Percentiles rank a stretch among this genome's conserved stretches.
These are phyloP conservation scores for Macadamia tetraphylla DNA, from an alignment of 164 flowering plant species.

Conservation along the genomic window DNA sequence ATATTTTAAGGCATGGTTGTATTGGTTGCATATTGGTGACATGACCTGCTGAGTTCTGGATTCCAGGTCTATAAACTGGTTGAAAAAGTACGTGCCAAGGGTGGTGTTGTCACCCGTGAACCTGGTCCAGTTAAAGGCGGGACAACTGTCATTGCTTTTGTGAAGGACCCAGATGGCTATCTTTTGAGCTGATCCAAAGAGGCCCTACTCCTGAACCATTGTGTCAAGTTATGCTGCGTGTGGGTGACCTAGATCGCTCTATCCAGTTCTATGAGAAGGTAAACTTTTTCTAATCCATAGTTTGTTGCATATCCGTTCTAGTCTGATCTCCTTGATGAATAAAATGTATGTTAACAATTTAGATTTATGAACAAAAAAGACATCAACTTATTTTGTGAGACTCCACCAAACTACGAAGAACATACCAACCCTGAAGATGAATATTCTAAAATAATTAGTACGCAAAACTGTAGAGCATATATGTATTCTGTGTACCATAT, in stretches of 20 bases:
- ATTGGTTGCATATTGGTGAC: background rate
- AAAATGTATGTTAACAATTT: background rate
- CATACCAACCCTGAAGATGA: too few relatives aligned
- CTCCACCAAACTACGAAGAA: too few relatives aligned
- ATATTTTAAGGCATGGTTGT: background rate
- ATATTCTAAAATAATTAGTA: too few relatives aligned
- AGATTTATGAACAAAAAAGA: background rate
- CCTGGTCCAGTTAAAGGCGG: constrained; percentile 98
- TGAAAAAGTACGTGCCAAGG: constrained; percentile 66
- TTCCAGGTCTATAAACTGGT: constrained; percentile 76
- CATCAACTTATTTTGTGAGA: background rate
- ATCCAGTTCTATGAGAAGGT: constrained; percentile 97
- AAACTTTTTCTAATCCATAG: background rate
- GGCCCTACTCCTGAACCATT: constrained; percentile 86
- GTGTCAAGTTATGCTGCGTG: constrained; percentile 98
- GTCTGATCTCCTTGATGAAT: background rate
- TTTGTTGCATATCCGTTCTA: background rate
- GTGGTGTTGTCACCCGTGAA: constrained; percentile 82
- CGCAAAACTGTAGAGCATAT: too few relatives aligned
- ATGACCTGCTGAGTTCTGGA: background rate
- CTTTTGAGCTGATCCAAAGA: constrained; percentile 85
- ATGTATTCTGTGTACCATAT: too few relatives aligned
- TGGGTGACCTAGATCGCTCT: constrained; percentile 84
- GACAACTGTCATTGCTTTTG: constrained; percentile 70
- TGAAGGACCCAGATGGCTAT: constrained; percentile 96